Conservation (phyloP, 1,284 basidiomycete genomes). For the Grifola frondosa region DNA sequence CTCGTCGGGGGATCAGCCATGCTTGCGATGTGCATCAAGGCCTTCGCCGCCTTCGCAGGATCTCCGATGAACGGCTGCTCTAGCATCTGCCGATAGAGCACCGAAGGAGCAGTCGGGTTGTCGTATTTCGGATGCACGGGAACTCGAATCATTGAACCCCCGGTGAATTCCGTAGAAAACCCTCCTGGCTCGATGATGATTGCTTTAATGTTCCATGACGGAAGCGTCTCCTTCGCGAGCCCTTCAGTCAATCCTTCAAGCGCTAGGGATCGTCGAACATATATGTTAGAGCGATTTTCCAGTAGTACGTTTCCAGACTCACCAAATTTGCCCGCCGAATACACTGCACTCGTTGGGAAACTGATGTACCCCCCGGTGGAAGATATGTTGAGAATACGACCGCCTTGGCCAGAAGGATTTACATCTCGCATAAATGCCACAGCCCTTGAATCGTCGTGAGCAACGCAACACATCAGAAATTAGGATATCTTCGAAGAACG, state of each 20-base stretch:
- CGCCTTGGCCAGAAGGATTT: constrained; percentile 28
- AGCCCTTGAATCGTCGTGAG: constrained; percentile 18
- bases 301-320: constrained; percentile 7
- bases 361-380: constrained; percentile 33
- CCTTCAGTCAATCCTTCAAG: constrained; percentile 36
- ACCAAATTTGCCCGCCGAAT: constrained; percentile 38
- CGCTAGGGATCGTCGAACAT: constrained; percentile 20
- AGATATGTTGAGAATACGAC: constrained; percentile 35
- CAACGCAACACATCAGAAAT: not conserved
- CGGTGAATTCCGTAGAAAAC: constrained; percentile 33
- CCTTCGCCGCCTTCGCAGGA: constrained; percentile 17
- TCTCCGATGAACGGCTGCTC: constrained; percentile 3
- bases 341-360: constrained; percentile 33
- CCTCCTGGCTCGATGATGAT: constrained; percentile 38
- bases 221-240: constrained; percentile 28
- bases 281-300: not conserved
- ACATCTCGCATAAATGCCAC: constrained; percentile 28
- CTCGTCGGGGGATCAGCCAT: constrained; percentile 31
- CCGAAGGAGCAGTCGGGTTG: constrained; percentile 1
- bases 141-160: not conserved
- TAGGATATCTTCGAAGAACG: not conserved
- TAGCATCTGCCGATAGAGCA: constrained; percentile 1
- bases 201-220: constrained; percentile 33
- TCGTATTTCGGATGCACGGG: constrained; percentile 5
- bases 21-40: constrained; percentile 22